Percentiles rank a stretch among this genome's conserved stretches.
phyloP scores from a whole-genome alignment of 176 grass and related monocot genomes.

The Carex littledalei region DNA sequence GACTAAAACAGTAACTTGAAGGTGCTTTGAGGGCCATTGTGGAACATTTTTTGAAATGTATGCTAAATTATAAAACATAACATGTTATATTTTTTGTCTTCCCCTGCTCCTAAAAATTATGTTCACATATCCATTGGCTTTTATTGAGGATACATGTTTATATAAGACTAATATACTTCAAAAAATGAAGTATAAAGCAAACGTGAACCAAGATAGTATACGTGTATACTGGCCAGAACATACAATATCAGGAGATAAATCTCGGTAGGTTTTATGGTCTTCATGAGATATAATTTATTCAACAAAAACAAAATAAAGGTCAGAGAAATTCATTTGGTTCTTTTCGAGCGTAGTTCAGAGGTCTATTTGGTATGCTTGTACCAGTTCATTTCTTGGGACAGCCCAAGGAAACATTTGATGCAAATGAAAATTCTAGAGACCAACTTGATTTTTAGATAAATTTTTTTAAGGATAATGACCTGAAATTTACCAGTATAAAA shows the following conservation, averaged over 20 bases:
- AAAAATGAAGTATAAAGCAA: background rate
- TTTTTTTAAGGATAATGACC: background rate
- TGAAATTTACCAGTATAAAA: background rate
- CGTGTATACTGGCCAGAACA: background rate
- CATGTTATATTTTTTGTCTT: background rate
- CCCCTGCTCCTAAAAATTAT: background rate
- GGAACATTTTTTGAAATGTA: background rate
- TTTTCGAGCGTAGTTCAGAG: too few species aligned
- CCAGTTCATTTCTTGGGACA: too few species aligned
- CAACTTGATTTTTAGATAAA: background rate
- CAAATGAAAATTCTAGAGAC: background rate
- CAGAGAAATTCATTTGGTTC: too few species aligned
- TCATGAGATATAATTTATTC: background rate
- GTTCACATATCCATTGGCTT: background rate
- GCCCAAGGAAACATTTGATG: too few species aligned
- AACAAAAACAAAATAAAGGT: background rate
- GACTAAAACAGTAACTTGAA: background rate
- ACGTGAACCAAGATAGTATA: background rate
- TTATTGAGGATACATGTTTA: background rate
- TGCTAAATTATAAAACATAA: background rate
- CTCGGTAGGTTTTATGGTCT: background rate
- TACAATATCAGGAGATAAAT: too few species aligned
- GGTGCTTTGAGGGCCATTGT: background rate
- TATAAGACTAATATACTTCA: background rate
- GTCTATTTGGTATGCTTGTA: too few species aligned